phyloP scores from a whole-genome alignment of 2,329 filamentous ascomycete genomes.

The Bretziella fagacearum region DNA sequence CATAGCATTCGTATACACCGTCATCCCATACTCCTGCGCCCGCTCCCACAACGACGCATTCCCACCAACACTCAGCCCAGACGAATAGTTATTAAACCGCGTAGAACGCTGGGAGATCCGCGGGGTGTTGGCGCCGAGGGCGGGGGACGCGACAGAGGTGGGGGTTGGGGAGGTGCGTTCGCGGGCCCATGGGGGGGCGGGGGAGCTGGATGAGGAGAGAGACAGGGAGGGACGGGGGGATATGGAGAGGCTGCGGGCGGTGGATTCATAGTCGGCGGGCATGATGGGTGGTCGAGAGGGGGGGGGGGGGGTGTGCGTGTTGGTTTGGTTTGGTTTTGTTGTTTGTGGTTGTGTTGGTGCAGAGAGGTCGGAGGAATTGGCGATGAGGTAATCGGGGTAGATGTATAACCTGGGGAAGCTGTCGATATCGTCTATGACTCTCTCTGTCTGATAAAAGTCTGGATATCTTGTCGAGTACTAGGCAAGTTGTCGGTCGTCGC shows the following conservation, averaged over 20 bases:
- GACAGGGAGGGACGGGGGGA: conserved; percentile 21
- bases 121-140: conserved; percentile 21
- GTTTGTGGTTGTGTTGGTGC: too few relatives aligned
- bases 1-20: conserved; percentile 25
- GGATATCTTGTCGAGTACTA: too few relatives aligned
- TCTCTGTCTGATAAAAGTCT: too few relatives aligned
- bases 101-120: conserved; percentile 18
- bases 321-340: too few relatives aligned
- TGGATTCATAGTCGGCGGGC: conserved; percentile 34
- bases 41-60: conserved; percentile 18
- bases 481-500: too few relatives aligned
- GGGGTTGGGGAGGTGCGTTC: conserved; percentile 20
- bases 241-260: conserved; percentile 33
- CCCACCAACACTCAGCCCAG: background rate
- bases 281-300: conserved; percentile 21
- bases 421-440: too few relatives aligned
- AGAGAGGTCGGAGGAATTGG: too few relatives aligned
- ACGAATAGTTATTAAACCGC: conserved; percentile 25
- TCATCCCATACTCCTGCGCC: conserved; percentile 28
- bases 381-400: too few relatives aligned
- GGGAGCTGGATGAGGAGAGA: conserved; percentile 19
- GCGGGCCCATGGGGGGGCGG: conserved; percentile 19
- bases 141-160: conserved; percentile 20
- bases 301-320: too few relatives aligned
- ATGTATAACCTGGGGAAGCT: too few relatives aligned